Base-by-base conservation (phyloP, 306 rosid species). In the Datisca glomerata region DNA sequence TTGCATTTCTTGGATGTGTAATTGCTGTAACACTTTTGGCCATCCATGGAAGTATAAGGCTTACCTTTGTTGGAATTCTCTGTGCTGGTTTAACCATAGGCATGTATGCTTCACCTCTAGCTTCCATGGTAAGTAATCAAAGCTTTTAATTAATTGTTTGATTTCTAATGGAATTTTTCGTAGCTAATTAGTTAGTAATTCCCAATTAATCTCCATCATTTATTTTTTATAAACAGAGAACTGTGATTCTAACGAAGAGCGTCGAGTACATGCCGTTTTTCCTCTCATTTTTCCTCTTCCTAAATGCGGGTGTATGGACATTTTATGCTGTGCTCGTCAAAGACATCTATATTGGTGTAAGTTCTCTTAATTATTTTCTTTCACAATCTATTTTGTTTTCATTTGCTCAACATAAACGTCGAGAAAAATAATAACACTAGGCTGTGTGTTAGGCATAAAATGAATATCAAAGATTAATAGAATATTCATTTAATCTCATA, bases 81-180 rank as follows among this genome's bases (percentile, higher is more conserved):
- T 62, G 71, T 39, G 51, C 71, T 21, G 74, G 14, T 6, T 38
- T 70, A 40, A 75, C 74, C 27, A 34, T 63, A 1, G 36, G 47
- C 39, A 66, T 75, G 82, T 75, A 75, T 18, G 82, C 71, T 23
- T 58, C 78, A 3, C 78, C 78, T 8, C 47, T 75, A 1, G 31
- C 69, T 4, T 47, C 45, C 57, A 57, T 75, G 74, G 82, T 65
- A 64, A 43, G 19, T 7, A 28, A 11, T 7, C 24, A 14, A n/a
- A 23, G 15, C 55, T 14, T 14, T 34, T 7, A 36, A 6, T 7
- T 2, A 12, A 4, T 1, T 16, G 5, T 46, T 12, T 32, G 39
- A 38, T 28, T 19, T 18, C 17, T 11, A n/a, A 14, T 11, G 15
- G 24, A 15, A 42, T 29, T 29, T 7, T 2, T 2, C 12, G 10